These are phyloP conservation scores for Tuber magnatum DNA, from an alignment of 495 filamentous ascomycete genomes.

Conservation along the genomic window DNA sequence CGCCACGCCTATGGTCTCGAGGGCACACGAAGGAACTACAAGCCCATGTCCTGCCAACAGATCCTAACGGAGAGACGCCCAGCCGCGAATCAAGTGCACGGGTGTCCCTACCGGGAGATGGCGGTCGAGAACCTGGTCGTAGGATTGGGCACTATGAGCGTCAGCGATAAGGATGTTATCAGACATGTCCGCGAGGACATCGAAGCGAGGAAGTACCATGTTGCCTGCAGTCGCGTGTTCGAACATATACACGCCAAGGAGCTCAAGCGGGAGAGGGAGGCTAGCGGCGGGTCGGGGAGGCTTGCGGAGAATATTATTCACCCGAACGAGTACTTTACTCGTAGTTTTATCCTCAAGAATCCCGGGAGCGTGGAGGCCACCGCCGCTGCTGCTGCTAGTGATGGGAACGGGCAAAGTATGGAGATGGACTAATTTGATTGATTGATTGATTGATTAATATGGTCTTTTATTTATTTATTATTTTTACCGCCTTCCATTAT, in stretches of 20 bases:
- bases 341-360: constrained; percentile 80
- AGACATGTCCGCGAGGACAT: constrained; percentile 81
- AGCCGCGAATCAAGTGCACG: constrained; percentile 76
- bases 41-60: constrained; percentile 87
- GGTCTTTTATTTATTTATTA: neutral
- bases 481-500: neutral
- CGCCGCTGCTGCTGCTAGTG: neutral
- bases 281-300: constrained; percentile 56
- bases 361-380: constrained; percentile 44
- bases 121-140: constrained; percentile 72
- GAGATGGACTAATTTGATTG: neutral
- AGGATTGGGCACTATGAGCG: constrained; percentile 64
- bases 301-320: constrained; percentile 91
- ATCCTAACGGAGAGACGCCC: constrained; percentile 81
- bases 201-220: constrained; percentile 79
- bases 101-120: constrained; percentile 94
- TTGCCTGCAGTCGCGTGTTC: constrained; percentile 95
- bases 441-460: neutral
- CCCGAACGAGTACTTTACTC: constrained; percentile 95
- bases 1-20: constrained; percentile 92
- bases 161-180: constrained; percentile 69
- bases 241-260: constrained; percentile 79
- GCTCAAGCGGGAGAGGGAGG: constrained; percentile 80
- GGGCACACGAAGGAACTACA: constrained; percentile 77
- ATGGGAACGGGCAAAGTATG: neutral